Percentiles rank a stretch among this genome's conserved stretches.
phyloP scores from a whole-genome alignment of 257 asterid species.

The Solanum pennellii region DNA sequence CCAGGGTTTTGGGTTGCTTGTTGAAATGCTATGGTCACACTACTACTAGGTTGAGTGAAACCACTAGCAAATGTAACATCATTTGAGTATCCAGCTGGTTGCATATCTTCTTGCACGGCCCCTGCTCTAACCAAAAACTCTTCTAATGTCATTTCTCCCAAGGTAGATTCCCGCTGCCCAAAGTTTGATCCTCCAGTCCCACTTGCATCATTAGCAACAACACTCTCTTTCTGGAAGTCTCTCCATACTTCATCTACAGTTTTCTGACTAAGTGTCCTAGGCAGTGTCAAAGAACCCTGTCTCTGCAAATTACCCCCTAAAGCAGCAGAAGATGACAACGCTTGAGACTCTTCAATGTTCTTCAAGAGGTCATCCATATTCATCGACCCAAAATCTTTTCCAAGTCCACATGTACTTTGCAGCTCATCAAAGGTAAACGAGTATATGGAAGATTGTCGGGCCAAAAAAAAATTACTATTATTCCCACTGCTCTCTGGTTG shows the following conservation, averaged over 20 bases:
- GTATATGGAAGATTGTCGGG: conserved; percentile 61
- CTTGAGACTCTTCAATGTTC: conserved; percentile 78
- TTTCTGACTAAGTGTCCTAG: conserved; percentile 75
- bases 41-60: conserved; percentile 16
- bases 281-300: conserved; percentile 78
- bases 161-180: conserved; percentile 53
- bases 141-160: conserved; percentile 80
- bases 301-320: conserved; percentile 58
- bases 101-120: conserved; percentile 63
- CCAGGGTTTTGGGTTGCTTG: conserved; percentile 26
- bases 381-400: conserved; percentile 83
- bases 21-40: conserved; percentile 36
- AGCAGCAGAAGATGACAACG: conserved; percentile 17
- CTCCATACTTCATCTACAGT: conserved; percentile 87
- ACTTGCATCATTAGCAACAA: conserved; percentile 27
- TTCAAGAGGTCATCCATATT: conserved; percentile 88
- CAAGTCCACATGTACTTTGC: conserved; percentile 55
- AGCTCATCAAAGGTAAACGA: conserved; percentile 85
- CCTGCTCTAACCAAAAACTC: conserved; percentile 73
- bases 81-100: conserved; percentile 24
- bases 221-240: conserved; percentile 47
- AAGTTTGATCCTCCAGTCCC: conserved; percentile 24
- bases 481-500: conserved; percentile 33
- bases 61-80: conserved; percentile 23
- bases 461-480: conserved; percentile 32